phyloP scores from a whole-genome alignment of 2,329 filamentous ascomycete genomes.

The Cercospora sojina region DNA sequence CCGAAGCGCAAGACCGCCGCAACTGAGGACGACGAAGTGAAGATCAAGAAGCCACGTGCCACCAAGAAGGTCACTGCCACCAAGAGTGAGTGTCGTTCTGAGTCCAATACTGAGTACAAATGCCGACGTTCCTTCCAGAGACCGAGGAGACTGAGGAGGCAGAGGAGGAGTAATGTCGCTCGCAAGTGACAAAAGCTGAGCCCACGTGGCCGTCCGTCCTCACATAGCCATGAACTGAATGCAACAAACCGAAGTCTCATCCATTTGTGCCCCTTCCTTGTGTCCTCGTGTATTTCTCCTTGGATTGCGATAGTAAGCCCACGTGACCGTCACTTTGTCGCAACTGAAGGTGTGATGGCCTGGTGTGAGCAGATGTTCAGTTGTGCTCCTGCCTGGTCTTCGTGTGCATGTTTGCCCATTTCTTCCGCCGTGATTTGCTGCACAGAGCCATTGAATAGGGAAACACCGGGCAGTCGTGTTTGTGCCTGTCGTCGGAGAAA shows the following conservation, averaged over 20 bases:
- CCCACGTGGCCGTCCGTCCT: neutral
- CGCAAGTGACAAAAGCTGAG: neutral
- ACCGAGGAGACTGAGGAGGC: conserved; percentile 26
- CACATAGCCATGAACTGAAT: neutral
- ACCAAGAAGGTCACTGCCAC: neutral
- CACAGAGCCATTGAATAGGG: neutral
- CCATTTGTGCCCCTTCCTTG: neutral
- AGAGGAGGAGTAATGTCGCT: neutral
- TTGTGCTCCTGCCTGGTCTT: neutral
- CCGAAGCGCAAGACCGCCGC: conserved; percentile 34
- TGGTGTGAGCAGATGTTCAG: neutral
- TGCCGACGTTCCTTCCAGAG: neutral
- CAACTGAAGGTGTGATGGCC: neutral
- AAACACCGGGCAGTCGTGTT: neutral
- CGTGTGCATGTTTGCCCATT: neutral
- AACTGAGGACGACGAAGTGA: conserved; percentile 32
- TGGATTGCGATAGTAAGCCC: neutral
- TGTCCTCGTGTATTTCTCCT: neutral
- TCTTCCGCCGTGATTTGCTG: neutral
- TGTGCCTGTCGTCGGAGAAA: neutral
- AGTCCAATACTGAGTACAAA: neutral
- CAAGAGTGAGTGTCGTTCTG: neutral
- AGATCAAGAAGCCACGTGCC: conserved; percentile 28
- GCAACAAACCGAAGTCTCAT: neutral
- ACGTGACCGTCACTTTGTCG: neutral